Evolutionary conservation across 768 basidiomycete genomes (phyloP), one percentile per base, ranked within the genome.

Genomic region (Fomitopsis pulvina): DNA sequence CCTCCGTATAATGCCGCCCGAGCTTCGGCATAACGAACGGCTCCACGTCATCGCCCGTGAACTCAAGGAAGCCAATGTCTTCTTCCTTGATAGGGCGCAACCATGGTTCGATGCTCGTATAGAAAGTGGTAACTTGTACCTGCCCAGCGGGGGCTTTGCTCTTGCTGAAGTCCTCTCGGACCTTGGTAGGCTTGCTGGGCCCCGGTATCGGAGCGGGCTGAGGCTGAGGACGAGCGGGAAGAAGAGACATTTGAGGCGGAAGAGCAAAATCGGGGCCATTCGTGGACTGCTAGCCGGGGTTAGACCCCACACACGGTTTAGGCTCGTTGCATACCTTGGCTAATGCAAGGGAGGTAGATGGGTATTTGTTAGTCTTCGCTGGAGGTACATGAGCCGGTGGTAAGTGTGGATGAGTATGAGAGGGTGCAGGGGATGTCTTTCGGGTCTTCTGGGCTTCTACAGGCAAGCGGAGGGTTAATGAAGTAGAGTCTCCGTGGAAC

Each of bases 61-160:
- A 88, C 52, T 91, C 87, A 46, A 99, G 75, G 66, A 92, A 94
- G 2, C 95, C 95, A 25, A 98, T 71, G 62, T 99, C 96, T 66
- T 98, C 96, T 67, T 98, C 96, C 54, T 86, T 86, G 39, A 97
- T 82, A 21, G 81, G 79, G 45, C 93, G 83, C 60, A 94, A 73
- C 74, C 88, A 99, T 10, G 89, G 87, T 60, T 97, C 95, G 41
- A 95, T 80, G 59, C 83, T 86, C 22, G 85, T 73, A 67, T 92
- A 92, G 63, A 96, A 98, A 1, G 91, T 92, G 26, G 71, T 77
- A 25, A 85, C 77, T 18, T 72, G 74, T 9, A 76, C 76, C 63
- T 89, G 87, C n/a, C 77, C 57, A 24, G 46, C 58, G 0, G 91
- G 90, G 44, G 73, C 79, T 66, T 91, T 95, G 22, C 76, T 68